Percentiles rank a stretch among this genome's conserved stretches.
Evolutionary conservation across 2,329 filamentous ascomycete species (phyloP).

Genomic region (Fusarium coffeatum): DNA sequence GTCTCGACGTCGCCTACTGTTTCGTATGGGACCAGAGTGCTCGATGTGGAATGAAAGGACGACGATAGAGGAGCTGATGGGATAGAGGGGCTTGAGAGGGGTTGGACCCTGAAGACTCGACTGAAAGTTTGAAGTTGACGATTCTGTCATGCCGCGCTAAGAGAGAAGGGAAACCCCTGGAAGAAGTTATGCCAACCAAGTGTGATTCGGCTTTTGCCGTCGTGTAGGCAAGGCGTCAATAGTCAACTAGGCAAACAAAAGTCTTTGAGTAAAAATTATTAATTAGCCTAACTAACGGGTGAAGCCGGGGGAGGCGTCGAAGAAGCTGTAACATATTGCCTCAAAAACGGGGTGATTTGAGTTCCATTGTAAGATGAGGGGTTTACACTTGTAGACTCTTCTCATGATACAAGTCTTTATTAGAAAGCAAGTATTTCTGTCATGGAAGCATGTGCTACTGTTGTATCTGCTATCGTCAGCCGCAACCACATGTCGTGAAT

Average conservation of each 20-base stretch:
- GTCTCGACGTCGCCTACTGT: conserved; percentile 14
- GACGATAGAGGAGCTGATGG: conserved; percentile 31
- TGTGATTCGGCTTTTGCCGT: conserved; percentile 12
- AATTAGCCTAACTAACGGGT: conserved; percentile 1
- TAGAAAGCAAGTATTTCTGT: conserved; percentile 2
- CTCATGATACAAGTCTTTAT: conserved; percentile 1
- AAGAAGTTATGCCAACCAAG: conserved; percentile 3
- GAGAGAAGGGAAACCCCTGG: conserved; percentile 32
- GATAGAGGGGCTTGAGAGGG: conserved; percentile 24
- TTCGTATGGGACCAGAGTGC: neutral
- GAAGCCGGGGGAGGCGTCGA: conserved; percentile 10
- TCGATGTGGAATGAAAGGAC: conserved; percentile 12
- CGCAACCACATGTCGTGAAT: neutral
- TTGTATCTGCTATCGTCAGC: neutral
- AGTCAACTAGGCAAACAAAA: conserved; percentile 19
- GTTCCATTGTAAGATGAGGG: conserved; percentile 2
- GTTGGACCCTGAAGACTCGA: conserved; percentile 16
- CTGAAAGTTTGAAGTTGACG: conserved; percentile 14
- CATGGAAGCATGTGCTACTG: neutral
- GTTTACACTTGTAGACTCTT: neutral
- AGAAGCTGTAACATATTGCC: conserved; percentile 18
- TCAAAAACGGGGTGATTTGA: conserved; percentile 6
- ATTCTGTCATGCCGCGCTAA: conserved; percentile 21
- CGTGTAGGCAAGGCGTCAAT: conserved; percentile 1
- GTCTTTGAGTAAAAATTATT: conserved; percentile 9